Conservation (phyloP, 2,329 filamentous ascomycete genomes). For the Arthrobotrys conoides region DNA sequence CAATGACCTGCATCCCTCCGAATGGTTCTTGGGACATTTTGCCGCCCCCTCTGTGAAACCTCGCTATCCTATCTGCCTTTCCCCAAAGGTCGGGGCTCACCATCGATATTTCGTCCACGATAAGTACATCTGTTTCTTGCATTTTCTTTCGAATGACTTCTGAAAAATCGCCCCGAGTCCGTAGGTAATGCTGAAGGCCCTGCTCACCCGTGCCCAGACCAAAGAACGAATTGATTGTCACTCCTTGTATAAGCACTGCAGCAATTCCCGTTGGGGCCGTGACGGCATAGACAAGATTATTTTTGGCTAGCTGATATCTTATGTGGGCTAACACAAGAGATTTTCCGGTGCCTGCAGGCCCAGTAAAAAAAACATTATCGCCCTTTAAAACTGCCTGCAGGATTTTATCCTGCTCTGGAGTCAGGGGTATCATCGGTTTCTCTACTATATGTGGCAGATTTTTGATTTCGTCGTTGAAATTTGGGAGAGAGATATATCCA, state of each 20-base stretch:
- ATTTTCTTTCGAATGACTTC: conserved; percentile 65
- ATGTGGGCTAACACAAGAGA: conserved; percentile 67
- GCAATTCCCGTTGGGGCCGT: conserved; percentile 75
- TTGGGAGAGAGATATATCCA: not conserved
- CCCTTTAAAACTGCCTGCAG: conserved; percentile 71
- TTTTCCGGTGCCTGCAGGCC: conserved; percentile 75
- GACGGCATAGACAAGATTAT: conserved; percentile 68
- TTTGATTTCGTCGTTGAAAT: not conserved
- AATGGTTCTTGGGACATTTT: conserved; percentile 64
- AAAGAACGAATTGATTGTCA: conserved; percentile 73
- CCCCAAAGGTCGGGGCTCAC: conserved; percentile 69
- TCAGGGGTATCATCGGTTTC: conserved; percentile 65
- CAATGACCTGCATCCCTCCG: conserved; percentile 72
- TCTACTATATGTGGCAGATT: not conserved
- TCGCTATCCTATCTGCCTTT: conserved; percentile 70
- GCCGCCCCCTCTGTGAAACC: conserved; percentile 63
- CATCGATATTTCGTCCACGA: conserved; percentile 79
- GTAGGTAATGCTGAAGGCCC: conserved; percentile 57
- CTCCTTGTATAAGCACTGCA: conserved; percentile 73
- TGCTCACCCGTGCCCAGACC: conserved; percentile 72
- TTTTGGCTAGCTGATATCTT: conserved; percentile 34
- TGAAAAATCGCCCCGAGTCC: conserved; percentile 24
- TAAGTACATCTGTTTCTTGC: conserved; percentile 71
- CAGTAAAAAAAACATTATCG: conserved; percentile 76
- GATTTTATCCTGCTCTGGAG: conserved; percentile 70